Evolutionary conservation across 176 grass and related monocot genomes (phyloP).

Genomic region (Oryza rufipogon): DNA sequence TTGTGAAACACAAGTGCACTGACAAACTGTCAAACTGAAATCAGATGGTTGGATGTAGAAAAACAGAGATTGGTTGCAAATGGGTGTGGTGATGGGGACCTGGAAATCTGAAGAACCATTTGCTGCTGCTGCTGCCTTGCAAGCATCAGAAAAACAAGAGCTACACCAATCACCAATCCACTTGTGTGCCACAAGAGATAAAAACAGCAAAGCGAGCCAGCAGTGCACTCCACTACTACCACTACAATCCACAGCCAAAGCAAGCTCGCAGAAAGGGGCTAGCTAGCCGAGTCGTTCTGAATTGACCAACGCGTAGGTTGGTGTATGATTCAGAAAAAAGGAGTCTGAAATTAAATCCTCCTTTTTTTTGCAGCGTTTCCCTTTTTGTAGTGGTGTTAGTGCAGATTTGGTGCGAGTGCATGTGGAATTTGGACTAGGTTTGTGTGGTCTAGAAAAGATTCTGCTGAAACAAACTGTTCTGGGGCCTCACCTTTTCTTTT

Average conservation of each 20-base stretch:
- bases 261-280: not conserved
- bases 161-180: not conserved
- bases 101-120: not conserved
- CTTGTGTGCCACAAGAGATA: not conserved
- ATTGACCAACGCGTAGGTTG: conserved; percentile 1
- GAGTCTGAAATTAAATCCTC: not conserved
- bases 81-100: not conserved
- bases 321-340: not conserved
- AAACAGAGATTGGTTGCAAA: not conserved
- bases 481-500: not conserved
- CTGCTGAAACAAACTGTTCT: not conserved
- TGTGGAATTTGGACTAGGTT: conserved; percentile 3
- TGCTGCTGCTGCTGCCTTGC: not conserved
- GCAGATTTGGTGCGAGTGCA: not conserved
- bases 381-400: not conserved
- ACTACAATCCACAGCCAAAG: not conserved
- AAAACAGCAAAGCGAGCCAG: not conserved
- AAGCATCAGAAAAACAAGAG: not conserved
- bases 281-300: not conserved
- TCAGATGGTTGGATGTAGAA: not conserved
- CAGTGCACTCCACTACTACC: not conserved
- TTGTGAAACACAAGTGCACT: not conserved
- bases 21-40: not conserved
- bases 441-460: not conserved
- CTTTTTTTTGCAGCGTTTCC: not conserved